Evolutionary conservation across 1,139 yeast species (phyloP).

Genomic region (Pichia sp.): DNA sequence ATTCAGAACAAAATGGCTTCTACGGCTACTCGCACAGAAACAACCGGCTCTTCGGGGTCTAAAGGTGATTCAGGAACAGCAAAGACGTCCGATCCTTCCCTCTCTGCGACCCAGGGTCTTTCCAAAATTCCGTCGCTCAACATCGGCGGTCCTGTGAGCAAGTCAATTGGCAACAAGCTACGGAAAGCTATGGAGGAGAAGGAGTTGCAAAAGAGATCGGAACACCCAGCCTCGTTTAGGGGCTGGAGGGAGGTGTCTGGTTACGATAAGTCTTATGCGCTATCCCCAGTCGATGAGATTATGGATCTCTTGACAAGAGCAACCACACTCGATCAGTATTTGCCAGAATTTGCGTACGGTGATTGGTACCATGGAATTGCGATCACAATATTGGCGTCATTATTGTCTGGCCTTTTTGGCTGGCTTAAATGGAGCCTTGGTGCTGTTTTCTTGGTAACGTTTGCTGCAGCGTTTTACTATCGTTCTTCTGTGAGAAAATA

Average conservation of each 20-base stretch:
- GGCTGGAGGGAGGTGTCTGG: constrained; percentile 97
- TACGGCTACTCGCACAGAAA: not conserved
- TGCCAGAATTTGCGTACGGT: constrained; percentile 74
- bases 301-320: constrained; percentile 61
- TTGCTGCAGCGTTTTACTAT: constrained; percentile 61
- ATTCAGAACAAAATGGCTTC: not conserved
- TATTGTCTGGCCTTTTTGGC: constrained; percentile 76
- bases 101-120: too few relatives aligned
- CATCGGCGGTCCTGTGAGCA: constrained; percentile 26
- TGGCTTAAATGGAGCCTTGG: constrained; percentile 73
- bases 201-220: constrained; percentile 42
- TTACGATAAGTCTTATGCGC: constrained; percentile 64
- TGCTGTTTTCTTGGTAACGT: constrained; percentile 68
- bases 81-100: too few relatives aligned
- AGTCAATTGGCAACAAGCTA: constrained; percentile 26
- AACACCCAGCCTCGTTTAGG: constrained; percentile 62
- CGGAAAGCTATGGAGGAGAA: constrained; percentile 31
- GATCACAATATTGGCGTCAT: constrained; percentile 57
- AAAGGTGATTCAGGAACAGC: too few relatives aligned
- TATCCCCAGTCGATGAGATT: constrained; percentile 67
- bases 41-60: not conserved
- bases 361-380: constrained; percentile 95
- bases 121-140: constrained; percentile 4
- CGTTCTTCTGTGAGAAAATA: constrained; percentile 80
- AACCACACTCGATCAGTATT: constrained; percentile 61